phyloP scores from a whole-genome alignment of 352 stramenopile species.

The Phytophthora pini region DNA sequence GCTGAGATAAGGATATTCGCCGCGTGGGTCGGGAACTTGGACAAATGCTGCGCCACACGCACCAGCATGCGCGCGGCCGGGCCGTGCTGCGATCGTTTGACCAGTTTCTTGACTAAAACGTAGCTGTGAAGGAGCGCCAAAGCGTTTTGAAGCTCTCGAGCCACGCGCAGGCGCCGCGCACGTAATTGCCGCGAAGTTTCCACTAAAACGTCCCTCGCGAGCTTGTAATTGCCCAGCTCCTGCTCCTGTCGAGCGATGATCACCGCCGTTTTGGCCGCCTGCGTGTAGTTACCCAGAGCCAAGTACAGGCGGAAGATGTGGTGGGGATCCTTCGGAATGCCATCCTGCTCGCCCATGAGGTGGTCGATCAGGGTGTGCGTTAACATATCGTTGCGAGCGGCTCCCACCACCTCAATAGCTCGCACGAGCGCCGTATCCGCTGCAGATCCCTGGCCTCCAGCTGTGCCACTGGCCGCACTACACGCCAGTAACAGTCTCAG shows the following conservation, averaged over 20 bases:
- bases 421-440: conserved; percentile 86
- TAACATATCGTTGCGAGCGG: conserved; percentile 93
- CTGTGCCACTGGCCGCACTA: conserved; percentile 23
- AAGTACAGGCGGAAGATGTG: conserved; percentile 96
- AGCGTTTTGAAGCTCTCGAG: conserved; percentile 83
- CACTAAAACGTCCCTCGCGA: conserved; percentile 91
- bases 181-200: conserved; percentile 91
- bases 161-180: conserved; percentile 88
- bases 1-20: conserved; percentile 93
- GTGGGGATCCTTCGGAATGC: conserved; percentile 94
- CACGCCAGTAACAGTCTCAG: conserved; percentile 91
- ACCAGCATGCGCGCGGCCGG: conserved; percentile 90
- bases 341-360: conserved; percentile 95
- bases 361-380: conserved; percentile 96
- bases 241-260: conserved; percentile 95
- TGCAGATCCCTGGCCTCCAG: conserved; percentile 27
- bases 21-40: conserved; percentile 93
- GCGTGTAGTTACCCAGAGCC: conserved; percentile 93
- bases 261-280: conserved; percentile 93
- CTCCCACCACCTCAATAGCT: conserved; percentile 94
- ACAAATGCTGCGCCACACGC: conserved; percentile 91
- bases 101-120: conserved; percentile 93
- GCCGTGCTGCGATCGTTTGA: conserved; percentile 87
- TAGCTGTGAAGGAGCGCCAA: conserved; percentile 95
- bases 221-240: conserved; percentile 93